Percentiles rank a stretch among this genome's conserved stretches.
Conservation (phyloP, 495 filamentous ascomycete genomes). For the Melanomma pulvis-pyrius region DNA sequence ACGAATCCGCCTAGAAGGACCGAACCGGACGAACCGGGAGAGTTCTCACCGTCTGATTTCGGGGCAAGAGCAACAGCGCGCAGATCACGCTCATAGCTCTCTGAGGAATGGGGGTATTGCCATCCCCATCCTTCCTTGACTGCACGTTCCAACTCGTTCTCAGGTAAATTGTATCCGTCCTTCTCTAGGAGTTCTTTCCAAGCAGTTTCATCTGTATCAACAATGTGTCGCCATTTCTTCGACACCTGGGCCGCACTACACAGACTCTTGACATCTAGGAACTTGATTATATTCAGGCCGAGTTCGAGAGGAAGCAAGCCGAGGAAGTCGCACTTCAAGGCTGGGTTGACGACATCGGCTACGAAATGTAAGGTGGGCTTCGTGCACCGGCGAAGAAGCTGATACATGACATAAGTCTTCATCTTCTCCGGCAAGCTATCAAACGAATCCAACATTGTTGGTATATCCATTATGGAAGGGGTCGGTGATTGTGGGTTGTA, state of each 20-base stretch:
- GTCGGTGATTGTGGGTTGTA: conserved; percentile 42
- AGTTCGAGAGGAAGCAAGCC: conserved; percentile 81
- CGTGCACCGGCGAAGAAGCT: conserved; percentile 83
- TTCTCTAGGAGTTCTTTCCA: conserved; percentile 93
- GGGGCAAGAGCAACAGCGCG: conserved; percentile 39
- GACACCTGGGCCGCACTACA: conserved; percentile 93
- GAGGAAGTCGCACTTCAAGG: conserved; percentile 94
- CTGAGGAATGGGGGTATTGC: conserved; percentile 77
- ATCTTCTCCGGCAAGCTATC: conserved; percentile 85
- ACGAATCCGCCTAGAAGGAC: conserved; percentile 2
- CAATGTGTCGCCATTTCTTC: conserved; percentile 85
- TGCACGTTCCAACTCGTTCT: conserved; percentile 82
- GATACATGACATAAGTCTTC: conserved; percentile 94
- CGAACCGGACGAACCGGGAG: conserved; percentile 23
- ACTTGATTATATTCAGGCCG: conserved; percentile 81
- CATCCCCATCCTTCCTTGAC: conserved; percentile 98
- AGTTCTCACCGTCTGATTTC: conserved; percentile 28
- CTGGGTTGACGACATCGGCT: conserved; percentile 90
- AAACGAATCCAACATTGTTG: conserved; percentile 83
- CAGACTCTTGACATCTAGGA: conserved; percentile 83
- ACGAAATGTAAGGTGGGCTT: conserved; percentile 90
- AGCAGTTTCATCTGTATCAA: conserved; percentile 88
- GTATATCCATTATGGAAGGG: conserved; percentile 70
- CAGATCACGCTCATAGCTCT: conserved; percentile 81
- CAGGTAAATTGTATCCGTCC: conserved; percentile 76